Conservation (phyloP, 208 protist genomes). For the Leishmania arabica region DNA sequence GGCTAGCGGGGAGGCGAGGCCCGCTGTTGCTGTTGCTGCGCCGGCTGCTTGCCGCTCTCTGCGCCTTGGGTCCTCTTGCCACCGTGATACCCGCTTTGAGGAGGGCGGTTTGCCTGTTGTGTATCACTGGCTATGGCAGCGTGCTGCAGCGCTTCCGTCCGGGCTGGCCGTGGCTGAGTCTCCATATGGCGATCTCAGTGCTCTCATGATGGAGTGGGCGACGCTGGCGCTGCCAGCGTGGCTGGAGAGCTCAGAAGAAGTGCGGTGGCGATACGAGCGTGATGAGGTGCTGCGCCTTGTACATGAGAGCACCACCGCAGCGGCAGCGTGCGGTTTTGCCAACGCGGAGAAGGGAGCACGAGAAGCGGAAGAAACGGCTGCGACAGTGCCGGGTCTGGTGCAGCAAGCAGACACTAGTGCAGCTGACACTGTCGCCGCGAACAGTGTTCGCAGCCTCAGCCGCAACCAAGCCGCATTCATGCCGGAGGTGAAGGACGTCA, state of each 20-base stretch:
- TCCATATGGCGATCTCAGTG: slow-evolving; percentile 2
- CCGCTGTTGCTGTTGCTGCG: background rate
- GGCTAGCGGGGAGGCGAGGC: background rate
- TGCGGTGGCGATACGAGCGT: slow-evolving; percentile 1
- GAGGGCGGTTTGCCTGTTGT: slow-evolving; percentile 2
- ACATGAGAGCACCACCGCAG: background rate
- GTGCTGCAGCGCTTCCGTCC: slow-evolving; percentile 26
- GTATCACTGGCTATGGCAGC: slow-evolving; percentile 30
- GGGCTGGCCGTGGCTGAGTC: background rate
- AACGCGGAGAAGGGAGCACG: background rate
- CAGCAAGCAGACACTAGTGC: background rate
- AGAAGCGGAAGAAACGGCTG: background rate
- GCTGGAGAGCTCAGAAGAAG: background rate
- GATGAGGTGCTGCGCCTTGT: background rate
- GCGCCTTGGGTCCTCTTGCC: background rate
- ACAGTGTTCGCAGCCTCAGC: background rate
- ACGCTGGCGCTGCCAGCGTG: slow-evolving; percentile 9
- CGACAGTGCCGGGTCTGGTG: background rate
- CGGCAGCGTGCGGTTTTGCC: background rate
- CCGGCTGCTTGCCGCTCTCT: background rate
- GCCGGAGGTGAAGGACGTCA: background rate
- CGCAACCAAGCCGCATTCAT: background rate
- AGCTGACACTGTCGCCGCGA: background rate
- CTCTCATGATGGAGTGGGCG: slow-evolving; percentile 9
- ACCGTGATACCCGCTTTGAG: background rate